Conservation (phyloP, 805 yeast species). For the Metschnikowia aberdeeniae region DNA sequence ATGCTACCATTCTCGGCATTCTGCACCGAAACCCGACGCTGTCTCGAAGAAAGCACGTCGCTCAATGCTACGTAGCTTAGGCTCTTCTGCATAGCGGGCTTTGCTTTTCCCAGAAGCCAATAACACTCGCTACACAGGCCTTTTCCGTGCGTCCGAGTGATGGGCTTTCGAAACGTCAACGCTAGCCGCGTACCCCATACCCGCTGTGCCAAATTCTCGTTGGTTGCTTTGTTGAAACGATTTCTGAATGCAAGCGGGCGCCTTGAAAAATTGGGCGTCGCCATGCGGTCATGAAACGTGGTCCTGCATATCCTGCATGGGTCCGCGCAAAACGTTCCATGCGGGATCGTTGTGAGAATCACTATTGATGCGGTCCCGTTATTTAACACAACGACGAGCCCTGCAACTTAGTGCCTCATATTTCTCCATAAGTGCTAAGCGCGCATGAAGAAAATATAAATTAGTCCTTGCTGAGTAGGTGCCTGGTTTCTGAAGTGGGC, state of each 20-base stretch:
- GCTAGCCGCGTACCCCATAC: background rate
- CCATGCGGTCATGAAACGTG: background rate
- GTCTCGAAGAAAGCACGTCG: too few relatives aligned
- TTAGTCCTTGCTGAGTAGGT: background rate
- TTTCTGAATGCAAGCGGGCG: background rate
- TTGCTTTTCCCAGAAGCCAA: background rate
- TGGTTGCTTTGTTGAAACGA: slow-evolving; percentile 1
- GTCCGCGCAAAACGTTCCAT: background rate
- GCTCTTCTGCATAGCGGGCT: too few relatives aligned
- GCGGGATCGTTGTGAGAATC: background rate
- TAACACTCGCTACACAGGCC: background rate
- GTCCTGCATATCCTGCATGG: background rate
- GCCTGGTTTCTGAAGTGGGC: background rate
- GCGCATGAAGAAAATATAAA: background rate
- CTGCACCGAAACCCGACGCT: background rate
- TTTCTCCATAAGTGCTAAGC: background rate
- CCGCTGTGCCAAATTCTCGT: background rate
- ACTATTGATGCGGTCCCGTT: background rate
- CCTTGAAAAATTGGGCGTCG: background rate
- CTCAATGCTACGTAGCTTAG: too few relatives aligned
- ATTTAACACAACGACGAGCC: background rate
- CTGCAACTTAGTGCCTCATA: background rate
- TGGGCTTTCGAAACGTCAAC: too few relatives aligned
- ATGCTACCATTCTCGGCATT: slow-evolving; percentile 1
- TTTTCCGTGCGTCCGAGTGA: too few relatives aligned